Percentiles rank a stretch among this genome's conserved stretches.
phyloP scores from a whole-genome alignment of 495 filamentous ascomycete species.

The Aspergillus mulundensis region DNA sequence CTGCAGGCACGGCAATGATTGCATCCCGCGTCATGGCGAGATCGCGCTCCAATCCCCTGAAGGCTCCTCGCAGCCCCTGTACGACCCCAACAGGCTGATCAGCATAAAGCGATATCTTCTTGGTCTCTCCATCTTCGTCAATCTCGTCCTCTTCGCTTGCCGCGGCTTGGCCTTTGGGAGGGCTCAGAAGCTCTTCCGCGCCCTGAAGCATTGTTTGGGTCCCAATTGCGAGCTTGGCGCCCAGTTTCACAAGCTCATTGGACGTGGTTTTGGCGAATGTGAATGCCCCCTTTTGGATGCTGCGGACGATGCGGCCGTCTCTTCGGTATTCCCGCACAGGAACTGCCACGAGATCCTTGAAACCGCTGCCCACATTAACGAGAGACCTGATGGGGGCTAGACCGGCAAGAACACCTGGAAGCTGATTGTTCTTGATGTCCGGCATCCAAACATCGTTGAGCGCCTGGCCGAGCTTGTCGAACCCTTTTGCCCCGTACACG shows the following conservation, averaged over 20 bases:
- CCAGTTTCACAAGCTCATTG: constrained; percentile 84
- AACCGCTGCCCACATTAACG: constrained; percentile 83
- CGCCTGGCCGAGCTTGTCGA: constrained; percentile 79
- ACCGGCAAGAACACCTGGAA: constrained; percentile 83
- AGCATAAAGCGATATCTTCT: constrained; percentile 82
- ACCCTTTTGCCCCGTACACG: constrained; percentile 85
- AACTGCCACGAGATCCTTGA: constrained; percentile 79
- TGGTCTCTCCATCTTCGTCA: constrained; percentile 58
- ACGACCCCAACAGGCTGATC: constrained; percentile 85
- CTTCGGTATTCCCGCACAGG: constrained; percentile 91
- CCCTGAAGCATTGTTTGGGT: constrained; percentile 87
- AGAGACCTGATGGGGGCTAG: constrained; percentile 85
- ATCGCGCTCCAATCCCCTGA: constrained; percentile 78
- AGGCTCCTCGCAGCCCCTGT: constrained; percentile 79
- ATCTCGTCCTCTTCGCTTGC: constrained; percentile 53
- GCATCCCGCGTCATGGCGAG: constrained; percentile 80
- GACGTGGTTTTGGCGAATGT: constrained; percentile 91
- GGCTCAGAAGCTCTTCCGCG: constrained; percentile 72
- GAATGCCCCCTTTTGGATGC: constrained; percentile 82
- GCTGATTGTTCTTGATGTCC: constrained; percentile 84
- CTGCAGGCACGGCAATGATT: constrained; percentile 89
- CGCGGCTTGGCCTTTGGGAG: constrained; percentile 26
- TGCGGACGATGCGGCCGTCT: constrained; percentile 87
- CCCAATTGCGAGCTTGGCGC: constrained; percentile 91
- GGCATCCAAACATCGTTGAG: constrained; percentile 98